Conservation (phyloP, 2,329 filamentous ascomycete species). For the Arthrobotrys musiformis region DNA sequence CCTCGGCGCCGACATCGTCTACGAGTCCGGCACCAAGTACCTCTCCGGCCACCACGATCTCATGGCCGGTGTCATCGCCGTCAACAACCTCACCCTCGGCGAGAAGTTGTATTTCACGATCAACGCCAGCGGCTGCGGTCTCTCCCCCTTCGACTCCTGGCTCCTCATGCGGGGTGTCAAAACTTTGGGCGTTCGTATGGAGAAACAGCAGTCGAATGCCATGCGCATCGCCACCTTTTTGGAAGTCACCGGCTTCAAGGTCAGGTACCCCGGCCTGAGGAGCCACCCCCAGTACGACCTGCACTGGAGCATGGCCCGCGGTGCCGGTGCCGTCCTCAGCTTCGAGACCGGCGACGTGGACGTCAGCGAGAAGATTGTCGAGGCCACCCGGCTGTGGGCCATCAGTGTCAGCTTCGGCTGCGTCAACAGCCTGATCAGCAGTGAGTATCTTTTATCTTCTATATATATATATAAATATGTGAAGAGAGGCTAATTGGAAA, state of each 20-base stretch:
- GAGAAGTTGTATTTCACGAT: conserved; percentile 97
- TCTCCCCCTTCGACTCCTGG: conserved; percentile 96
- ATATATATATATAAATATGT: neutral
- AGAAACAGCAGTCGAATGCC: conserved; percentile 95
- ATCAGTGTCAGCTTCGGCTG: conserved; percentile 98
- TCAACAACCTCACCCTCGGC: conserved; percentile 82
- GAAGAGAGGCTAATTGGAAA: neutral
- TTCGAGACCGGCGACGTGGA: conserved; percentile 92
- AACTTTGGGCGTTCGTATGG: conserved; percentile 96
- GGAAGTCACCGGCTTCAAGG: conserved; percentile 88
- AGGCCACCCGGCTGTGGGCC: conserved; percentile 88
- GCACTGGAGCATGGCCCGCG: conserved; percentile 94
- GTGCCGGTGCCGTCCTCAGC: conserved; percentile 90
- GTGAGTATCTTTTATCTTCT: conserved; percentile 7
- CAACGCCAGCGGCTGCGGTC: conserved; percentile 92
- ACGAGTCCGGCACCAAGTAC: conserved; percentile 98
- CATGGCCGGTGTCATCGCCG: conserved; percentile 96
- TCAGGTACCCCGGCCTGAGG: conserved; percentile 91
- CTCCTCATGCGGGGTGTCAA: conserved; percentile 95
- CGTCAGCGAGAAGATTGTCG: conserved; percentile 90
- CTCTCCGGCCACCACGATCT: conserved; percentile 97
- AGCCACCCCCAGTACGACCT: conserved; percentile 96
- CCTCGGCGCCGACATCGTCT: conserved; percentile 92
- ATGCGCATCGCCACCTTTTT: conserved; percentile 92
- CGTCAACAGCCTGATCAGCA: conserved; percentile 97